Evolutionary conservation across 345 rosid genomes (phyloP).

Genomic region (Eucalyptus brandiana): DNA sequence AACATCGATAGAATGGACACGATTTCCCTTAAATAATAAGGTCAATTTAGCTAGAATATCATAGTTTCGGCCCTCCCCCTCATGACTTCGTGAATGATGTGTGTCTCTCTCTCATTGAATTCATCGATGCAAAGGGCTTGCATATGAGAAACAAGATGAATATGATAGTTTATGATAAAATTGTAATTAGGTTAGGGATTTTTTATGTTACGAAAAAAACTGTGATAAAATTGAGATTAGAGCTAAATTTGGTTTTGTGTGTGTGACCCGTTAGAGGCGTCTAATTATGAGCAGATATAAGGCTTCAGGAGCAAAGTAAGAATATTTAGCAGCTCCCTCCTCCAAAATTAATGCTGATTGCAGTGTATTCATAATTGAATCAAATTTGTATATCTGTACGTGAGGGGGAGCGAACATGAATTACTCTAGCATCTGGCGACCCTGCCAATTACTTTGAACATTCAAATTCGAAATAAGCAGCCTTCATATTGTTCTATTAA

Average conservation of each 20-base stretch:
- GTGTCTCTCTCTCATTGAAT: not conserved
- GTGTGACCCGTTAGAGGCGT: not conserved
- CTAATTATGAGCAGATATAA: not conserved
- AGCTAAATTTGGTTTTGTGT: too few relatives aligned
- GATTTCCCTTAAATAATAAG: not conserved
- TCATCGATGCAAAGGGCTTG: not conserved
- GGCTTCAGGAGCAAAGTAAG: not conserved
- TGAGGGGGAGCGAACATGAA: not conserved
- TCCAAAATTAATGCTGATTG: not conserved
- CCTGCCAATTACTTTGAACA: not conserved
- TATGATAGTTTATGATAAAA: not conserved
- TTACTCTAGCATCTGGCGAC: not conserved
- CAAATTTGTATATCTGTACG: too few relatives aligned
- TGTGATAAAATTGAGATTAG: not conserved
- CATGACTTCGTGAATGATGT: not conserved
- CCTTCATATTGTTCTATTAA: not conserved
- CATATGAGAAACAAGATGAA: not conserved
- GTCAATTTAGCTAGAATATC: not conserved
- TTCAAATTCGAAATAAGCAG: not conserved
- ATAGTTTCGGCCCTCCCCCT: not conserved
- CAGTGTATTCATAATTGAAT: too few relatives aligned
- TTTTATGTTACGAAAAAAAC: accelerated
- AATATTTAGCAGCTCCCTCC: not conserved
- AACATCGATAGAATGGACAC: not conserved
- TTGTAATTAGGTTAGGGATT: not conserved